Evolutionary conservation across 495 filamentous ascomycete species (phyloP).

Genomic region (Talaromyces adpressus): DNA sequence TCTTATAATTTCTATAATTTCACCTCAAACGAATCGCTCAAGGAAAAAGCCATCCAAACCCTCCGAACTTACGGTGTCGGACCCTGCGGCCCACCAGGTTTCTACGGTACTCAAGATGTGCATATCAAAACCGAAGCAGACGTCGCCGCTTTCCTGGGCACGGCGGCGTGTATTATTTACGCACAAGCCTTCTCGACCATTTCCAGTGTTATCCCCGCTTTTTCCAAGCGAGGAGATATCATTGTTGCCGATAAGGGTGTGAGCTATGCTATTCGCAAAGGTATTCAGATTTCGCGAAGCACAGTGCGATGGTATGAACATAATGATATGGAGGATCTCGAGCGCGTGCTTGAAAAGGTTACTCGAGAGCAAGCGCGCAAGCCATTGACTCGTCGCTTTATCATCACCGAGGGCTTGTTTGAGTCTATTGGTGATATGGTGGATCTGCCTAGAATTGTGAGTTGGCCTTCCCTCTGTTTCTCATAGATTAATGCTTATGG

Average conservation of each 20-base stretch:
- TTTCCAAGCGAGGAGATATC: conserved; percentile 94
- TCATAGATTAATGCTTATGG: conserved; percentile 1
- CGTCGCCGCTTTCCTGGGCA: conserved; percentile 81
- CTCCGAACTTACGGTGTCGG: conserved; percentile 93
- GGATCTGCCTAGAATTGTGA: conserved; percentile 76
- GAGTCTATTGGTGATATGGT: conserved; percentile 84
- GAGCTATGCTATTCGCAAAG: conserved; percentile 90
- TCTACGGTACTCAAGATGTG: conserved; percentile 98
- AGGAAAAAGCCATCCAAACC: conserved; percentile 89
- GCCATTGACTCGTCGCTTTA: conserved; percentile 85
- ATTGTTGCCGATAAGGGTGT: conserved; percentile 96
- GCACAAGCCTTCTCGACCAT: conserved; percentile 94
- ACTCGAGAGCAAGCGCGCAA: conserved; percentile 81
- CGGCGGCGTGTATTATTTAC: conserved; percentile 85
- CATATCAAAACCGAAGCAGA: conserved; percentile 96
- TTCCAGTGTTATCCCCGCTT: conserved; percentile 87
- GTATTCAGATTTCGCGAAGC: conserved; percentile 86
- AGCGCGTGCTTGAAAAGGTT: conserved; percentile 77
- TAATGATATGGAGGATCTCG: conserved; percentile 90
- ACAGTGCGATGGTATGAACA: conserved; percentile 92
- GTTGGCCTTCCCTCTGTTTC: conserved; percentile 19
- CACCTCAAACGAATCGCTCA: conserved; percentile 80
- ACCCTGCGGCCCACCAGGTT: conserved; percentile 91
- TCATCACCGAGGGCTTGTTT: conserved; percentile 93
- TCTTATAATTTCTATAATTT: conserved; percentile 98